A percentile compares a stretch with the other conserved stretches of the same genome.
These are phyloP conservation scores for Cynara cardunculus DNA, from an alignment of 129 eudicot genomes.

Conservation along the genomic window DNA sequence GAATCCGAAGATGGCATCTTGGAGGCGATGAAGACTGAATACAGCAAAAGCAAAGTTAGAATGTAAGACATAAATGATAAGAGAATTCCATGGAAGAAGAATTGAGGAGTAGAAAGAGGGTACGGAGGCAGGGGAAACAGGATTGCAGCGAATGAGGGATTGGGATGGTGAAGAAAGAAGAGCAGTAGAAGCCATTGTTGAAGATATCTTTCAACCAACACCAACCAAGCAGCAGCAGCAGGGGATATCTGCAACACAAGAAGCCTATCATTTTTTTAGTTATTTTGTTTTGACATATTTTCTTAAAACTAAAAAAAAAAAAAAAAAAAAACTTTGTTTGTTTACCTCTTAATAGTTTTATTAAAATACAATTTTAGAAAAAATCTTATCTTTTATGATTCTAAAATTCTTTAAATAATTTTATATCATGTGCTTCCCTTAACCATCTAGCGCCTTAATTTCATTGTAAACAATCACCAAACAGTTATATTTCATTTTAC, in stretches of 20 bases:
- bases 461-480: too few relatives aligned
- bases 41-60: not conserved
- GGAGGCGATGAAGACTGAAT: conserved; percentile 19
- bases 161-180: conserved; percentile 11
- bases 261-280: not conserved
- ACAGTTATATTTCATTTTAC: too few relatives aligned
- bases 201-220: not conserved
- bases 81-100: not conserved
- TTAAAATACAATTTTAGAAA: too few relatives aligned
- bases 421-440: too few relatives aligned
- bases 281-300: too few relatives aligned
- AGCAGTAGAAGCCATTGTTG: conserved; percentile 7
- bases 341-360: too few relatives aligned
- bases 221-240: conserved; percentile 4
- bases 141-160: conserved; percentile 3
- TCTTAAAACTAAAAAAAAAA: too few relatives aligned
- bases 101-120: not conserved
- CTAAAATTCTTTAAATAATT: too few relatives aligned
- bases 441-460: too few relatives aligned
- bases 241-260: not conserved
- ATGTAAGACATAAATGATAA: not conserved
- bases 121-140: not conserved
- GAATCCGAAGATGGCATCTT: conserved; percentile 14
- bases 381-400: too few relatives aligned
- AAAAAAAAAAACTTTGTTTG: too few relatives aligned